phyloP scores from a whole-genome alignment of 345 rosid species.

The Salix viminalis region DNA sequence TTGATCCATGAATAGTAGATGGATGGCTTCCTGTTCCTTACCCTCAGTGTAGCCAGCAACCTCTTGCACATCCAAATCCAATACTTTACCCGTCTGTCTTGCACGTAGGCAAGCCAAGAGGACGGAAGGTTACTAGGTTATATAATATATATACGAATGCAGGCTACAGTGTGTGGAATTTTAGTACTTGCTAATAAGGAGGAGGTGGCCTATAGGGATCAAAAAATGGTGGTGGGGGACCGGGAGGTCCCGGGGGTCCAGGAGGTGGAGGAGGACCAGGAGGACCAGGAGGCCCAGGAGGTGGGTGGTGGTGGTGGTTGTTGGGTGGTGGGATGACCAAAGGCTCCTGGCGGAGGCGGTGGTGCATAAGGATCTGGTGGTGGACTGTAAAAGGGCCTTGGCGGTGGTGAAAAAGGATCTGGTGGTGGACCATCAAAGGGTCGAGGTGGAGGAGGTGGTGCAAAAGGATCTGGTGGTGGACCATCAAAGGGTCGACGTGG shows the following conservation, averaged over 20 bases:
- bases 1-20: neutral
- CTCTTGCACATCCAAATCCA: neutral
- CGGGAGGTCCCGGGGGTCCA: neutral
- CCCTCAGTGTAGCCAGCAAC: neutral
- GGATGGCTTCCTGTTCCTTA: neutral
- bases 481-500: neutral
- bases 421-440: constrained; percentile 5
- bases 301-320: neutral
- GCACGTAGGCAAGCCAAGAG: neutral
- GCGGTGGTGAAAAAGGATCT: constrained; percentile 22
- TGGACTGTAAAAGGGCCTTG: too few species aligned
- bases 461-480: constrained; percentile 9
- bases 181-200: neutral
- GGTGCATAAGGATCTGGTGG: neutral
- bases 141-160: too few species aligned
- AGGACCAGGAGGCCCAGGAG: too few species aligned
- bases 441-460: constrained; percentile 2
- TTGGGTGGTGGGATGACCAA: neutral
- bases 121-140: neutral
- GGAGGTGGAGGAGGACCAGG: constrained; percentile 17
- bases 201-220: neutral
- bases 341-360: neutral
- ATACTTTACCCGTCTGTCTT: neutral
- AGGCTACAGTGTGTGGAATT: too few species aligned
- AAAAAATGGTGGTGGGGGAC: neutral